These are phyloP conservation scores for Cicer cuneatum DNA, from an alignment of 306 rosid genomes.

Conservation along the genomic window DNA sequence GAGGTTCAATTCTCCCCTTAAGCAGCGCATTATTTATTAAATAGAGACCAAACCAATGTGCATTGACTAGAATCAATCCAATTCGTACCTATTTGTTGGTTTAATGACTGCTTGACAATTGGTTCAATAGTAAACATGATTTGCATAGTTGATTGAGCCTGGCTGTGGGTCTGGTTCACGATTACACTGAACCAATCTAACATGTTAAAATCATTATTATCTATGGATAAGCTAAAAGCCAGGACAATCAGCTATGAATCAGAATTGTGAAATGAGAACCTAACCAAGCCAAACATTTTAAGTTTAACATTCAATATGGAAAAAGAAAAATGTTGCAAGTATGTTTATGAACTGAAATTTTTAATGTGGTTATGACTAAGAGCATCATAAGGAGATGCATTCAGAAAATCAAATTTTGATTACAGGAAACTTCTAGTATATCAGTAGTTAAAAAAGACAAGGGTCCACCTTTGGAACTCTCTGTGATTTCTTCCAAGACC, in stretches of 20 bases:
- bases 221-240: not conserved
- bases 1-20: not conserved
- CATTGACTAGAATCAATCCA: not conserved
- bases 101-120: not conserved
- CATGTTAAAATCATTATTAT: constrained; percentile 11
- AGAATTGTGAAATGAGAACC: constrained; percentile 18
- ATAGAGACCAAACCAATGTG: not conserved
- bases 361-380: not conserved
- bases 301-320: not conserved
- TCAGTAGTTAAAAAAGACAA: constrained; percentile 30
- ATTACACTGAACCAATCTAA: not conserved
- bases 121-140: not conserved
- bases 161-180: not conserved
- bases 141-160: not conserved
- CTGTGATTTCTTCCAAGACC: constrained; percentile 79
- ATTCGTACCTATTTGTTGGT: not conserved
- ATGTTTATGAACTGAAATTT: constrained; percentile 26
- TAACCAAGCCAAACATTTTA: constrained; percentile 14
- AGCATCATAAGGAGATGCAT: constrained; percentile 13
- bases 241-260: constrained; percentile 5
- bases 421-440: constrained; percentile 20
- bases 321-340: not conserved
- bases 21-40: constrained; percentile 1
- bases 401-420: constrained; percentile 21
- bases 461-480: constrained; percentile 71